Conservation (phyloP, 2,329 filamentous ascomycete genomes). For the Colletotrichum simmondsii region DNA sequence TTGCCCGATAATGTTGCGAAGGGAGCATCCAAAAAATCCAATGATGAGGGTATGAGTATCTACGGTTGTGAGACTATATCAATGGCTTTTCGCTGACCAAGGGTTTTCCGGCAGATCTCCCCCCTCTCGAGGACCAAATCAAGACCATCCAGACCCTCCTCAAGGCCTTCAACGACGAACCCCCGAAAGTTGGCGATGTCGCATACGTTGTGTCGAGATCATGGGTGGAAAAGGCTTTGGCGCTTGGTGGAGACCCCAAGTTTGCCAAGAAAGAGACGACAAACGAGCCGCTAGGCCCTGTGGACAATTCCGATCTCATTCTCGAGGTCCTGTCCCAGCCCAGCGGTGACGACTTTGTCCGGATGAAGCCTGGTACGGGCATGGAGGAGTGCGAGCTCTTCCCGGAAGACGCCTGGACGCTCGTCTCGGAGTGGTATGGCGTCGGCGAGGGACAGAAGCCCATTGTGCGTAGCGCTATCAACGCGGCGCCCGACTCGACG, state of each 20-base stretch:
- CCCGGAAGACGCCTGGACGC: constrained; percentile 82
- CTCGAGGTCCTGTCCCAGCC: constrained; percentile 66
- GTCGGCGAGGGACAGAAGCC: constrained; percentile 74
- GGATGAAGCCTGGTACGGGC: constrained; percentile 76
- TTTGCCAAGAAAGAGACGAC: constrained; percentile 67
- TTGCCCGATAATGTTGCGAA: constrained; percentile 41
- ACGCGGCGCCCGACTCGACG: constrained; percentile 72
- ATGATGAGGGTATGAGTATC: constrained; percentile 20
- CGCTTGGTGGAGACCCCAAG: constrained; percentile 70
- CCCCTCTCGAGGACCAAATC: constrained; percentile 70
- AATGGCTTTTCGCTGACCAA: constrained; percentile 2
- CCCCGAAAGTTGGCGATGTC: constrained; percentile 75
- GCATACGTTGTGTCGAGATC: constrained; percentile 82
- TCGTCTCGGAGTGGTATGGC: constrained; percentile 86
- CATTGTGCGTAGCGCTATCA: constrained; percentile 81
- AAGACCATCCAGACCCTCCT: constrained; percentile 74
- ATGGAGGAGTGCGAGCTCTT: constrained; percentile 82
- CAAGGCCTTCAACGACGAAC: constrained; percentile 60
- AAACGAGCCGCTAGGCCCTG: constrained; percentile 75
- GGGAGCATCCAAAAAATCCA: not conserved
- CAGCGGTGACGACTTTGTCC: constrained; percentile 70
- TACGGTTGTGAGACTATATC: not conserved
- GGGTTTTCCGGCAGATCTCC: constrained; percentile 38
- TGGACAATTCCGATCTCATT: constrained; percentile 89
- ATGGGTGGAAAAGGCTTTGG: constrained; percentile 82